A percentile compares a stretch with the other conserved stretches of the same genome.
phyloP scores from a whole-genome alignment of 495 filamentous ascomycete species.

The Penicillium herquei region DNA sequence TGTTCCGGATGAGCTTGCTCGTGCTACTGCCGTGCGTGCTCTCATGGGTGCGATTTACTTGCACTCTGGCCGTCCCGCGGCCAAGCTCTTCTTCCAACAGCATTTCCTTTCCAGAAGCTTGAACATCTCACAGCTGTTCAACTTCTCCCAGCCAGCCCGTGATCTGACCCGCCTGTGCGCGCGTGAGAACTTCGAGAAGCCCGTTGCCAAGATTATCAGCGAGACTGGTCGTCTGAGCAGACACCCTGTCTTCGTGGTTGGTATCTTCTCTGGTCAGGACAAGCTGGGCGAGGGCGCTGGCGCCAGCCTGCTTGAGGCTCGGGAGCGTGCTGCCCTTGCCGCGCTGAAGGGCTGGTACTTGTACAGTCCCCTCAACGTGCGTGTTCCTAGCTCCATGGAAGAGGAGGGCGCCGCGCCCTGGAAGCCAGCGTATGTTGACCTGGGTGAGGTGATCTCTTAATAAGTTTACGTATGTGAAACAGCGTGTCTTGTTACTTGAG shows the following conservation, averaged over 20 bases:
- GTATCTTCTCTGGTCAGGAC: slow-evolving; percentile 84
- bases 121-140: slow-evolving; percentile 71
- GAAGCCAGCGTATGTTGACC: slow-evolving; percentile 83
- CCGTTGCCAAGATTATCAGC: slow-evolving; percentile 78
- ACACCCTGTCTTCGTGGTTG: slow-evolving; percentile 90
- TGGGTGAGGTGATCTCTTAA: slow-evolving; percentile 84
- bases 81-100: slow-evolving; percentile 74
- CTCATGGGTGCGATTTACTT: slow-evolving; percentile 81
- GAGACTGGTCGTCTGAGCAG: slow-evolving; percentile 84
- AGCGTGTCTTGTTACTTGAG: slow-evolving; percentile 8
- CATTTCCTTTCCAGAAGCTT: slow-evolving; percentile 82
- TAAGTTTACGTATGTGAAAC: slow-evolving; percentile 8
- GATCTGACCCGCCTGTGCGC: slow-evolving; percentile 79
- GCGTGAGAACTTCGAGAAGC: slow-evolving; percentile 83
- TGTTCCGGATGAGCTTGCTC: slow-evolving; percentile 48
- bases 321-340: slow-evolving; percentile 73
- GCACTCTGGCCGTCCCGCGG: slow-evolving; percentile 65
- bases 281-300: slow-evolving; percentile 86
- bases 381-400: slow-evolving; percentile 80
- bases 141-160: slow-evolving; percentile 75
- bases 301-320: slow-evolving; percentile 70
- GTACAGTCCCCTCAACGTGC: slow-evolving; percentile 72
- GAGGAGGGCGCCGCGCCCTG: slow-evolving; percentile 61
- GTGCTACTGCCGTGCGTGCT: slow-evolving; percentile 72
- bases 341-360: slow-evolving; percentile 94